Base-by-base conservation (phyloP, 805 yeast species). In the Candida schatavii region DNA sequence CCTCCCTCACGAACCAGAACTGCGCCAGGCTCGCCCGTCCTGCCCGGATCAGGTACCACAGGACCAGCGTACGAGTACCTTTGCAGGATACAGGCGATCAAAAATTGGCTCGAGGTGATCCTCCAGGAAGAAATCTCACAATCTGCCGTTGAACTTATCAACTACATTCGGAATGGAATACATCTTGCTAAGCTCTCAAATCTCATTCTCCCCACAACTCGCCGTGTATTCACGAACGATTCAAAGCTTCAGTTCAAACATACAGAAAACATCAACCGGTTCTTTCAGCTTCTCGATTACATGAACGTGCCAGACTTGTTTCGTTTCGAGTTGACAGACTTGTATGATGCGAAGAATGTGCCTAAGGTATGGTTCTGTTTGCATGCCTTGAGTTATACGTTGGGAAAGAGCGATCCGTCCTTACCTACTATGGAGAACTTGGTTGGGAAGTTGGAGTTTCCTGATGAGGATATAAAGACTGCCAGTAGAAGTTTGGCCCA, bases 351-450 rank as follows among this genome's bases (percentile, higher is more conserved):
- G 56, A 90, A 88, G 55, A 86, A 91, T 56, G 77, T 90, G 17
- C 98, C 98, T 13, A 90, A 88, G 56, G 98, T 93, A 20, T 85
- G 93, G 57, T 89, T 88, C 62, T 90, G 97, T 51, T 64, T 93
- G 28, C 97, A 91, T 66, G 97, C 97, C 2, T 65, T 91, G 48
- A 81, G 89, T 39, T 87, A 78, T 50, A 78, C 88, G 57, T 70
- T 93, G 42, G 74, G 83, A 45, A 71, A 74, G 50, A 70, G 78
- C 21, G 74, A 77, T 20, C 41, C 59, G 4, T 64, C 66, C 15
- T 81, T 83, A 18, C 87, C 90, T 1, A 64, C 70, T 3, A 75
- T 91, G 55, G 74, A 72, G 26, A 76, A 79, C 47, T 61, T 87
- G 26, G 82, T 81, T 7, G 89, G 85, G 3, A 70, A 74, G 43